phyloP scores from a whole-genome alignment of 495 filamentous ascomycete genomes.

The Schizothecium vesticola region DNA sequence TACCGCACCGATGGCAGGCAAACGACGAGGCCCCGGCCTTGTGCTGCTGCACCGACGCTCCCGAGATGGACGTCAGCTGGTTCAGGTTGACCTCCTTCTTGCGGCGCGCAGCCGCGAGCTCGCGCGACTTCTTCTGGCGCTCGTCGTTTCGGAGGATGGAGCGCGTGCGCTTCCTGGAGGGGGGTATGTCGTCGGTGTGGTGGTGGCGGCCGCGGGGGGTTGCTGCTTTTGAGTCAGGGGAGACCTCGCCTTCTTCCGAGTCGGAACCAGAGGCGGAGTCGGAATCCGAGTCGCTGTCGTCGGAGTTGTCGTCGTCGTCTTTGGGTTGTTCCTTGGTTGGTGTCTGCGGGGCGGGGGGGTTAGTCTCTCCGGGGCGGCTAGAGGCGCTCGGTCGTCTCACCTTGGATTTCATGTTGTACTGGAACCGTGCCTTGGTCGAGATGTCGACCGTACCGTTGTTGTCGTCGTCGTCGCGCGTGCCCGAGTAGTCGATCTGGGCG shows the following conservation, averaged over 20 bases:
- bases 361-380: background rate
- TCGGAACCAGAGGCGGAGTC: background rate
- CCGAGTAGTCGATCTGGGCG: slow-evolving; percentile 39
- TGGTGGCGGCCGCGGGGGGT: slow-evolving; percentile 17
- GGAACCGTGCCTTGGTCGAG: slow-evolving; percentile 17
- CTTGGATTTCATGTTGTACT: slow-evolving; percentile 38
- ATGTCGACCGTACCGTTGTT: slow-evolving; percentile 6
- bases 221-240: slow-evolving; percentile 7
- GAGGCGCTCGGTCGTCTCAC: background rate
- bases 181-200: background rate
- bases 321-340: slow-evolving; percentile 12
- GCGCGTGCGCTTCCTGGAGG: slow-evolving; percentile 15
- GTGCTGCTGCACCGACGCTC: slow-evolving; percentile 22
- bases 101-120: slow-evolving; percentile 47
- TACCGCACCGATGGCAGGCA: slow-evolving; percentile 25
- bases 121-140: slow-evolving; percentile 31
- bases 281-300: background rate
- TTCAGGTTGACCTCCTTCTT: slow-evolving; percentile 58
- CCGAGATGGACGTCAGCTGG: slow-evolving; percentile 46
- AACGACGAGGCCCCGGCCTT: slow-evolving; percentile 4
- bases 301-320: slow-evolving; percentile 9
- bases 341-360: background rate
- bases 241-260: slow-evolving; percentile 8
- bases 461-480: slow-evolving; percentile 12
- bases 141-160: slow-evolving; percentile 32